A percentile compares a stretch with the other conserved stretches of the same genome.
These are phyloP conservation scores for Aspergillus calidoustus DNA, from an alignment of 2,329 filamentous ascomycete species.

Conservation along the genomic window DNA sequence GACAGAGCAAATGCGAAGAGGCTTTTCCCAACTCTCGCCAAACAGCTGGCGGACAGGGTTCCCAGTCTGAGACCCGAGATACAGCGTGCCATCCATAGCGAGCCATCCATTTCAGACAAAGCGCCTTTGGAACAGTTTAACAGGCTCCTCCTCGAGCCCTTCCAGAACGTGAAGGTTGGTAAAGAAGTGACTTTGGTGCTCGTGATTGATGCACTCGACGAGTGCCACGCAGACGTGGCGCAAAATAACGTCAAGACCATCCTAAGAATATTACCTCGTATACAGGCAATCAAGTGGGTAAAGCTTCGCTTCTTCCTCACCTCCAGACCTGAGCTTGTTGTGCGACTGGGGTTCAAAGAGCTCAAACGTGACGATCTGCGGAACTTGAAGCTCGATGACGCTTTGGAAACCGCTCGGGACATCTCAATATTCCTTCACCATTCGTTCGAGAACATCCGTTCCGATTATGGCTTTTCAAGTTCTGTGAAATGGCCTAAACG, in stretches of 20 bases:
- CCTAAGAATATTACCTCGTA: slow-evolving; percentile 27
- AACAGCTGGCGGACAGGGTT: background rate
- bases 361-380: background rate
- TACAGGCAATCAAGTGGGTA: slow-evolving; percentile 20
- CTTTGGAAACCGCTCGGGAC: slow-evolving; percentile 24
- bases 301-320: slow-evolving; percentile 32
- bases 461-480: slow-evolving; percentile 5
- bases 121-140: slow-evolving; percentile 31
- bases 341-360: slow-evolving; percentile 14
- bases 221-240: background rate
- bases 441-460: slow-evolving; percentile 15
- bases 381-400: background rate
- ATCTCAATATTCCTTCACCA: slow-evolving; percentile 24
- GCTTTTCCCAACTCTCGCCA: background rate
- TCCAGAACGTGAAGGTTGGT: slow-evolving; percentile 7
- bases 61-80: slow-evolving; percentile 33
- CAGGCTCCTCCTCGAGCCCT: slow-evolving; percentile 31
- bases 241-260: slow-evolving; percentile 26
- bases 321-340: slow-evolving; percentile 35
- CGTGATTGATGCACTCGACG: background rate
- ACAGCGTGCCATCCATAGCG: slow-evolving; percentile 25
- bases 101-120: slow-evolving; percentile 29
- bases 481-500: slow-evolving; percentile 13
- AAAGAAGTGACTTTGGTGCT: background rate
- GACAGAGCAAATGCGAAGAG: background rate